These are phyloP conservation scores for Medakamo hakoo DNA, from an alignment of 139 green algal genomes.

Conservation along the genomic window DNA sequence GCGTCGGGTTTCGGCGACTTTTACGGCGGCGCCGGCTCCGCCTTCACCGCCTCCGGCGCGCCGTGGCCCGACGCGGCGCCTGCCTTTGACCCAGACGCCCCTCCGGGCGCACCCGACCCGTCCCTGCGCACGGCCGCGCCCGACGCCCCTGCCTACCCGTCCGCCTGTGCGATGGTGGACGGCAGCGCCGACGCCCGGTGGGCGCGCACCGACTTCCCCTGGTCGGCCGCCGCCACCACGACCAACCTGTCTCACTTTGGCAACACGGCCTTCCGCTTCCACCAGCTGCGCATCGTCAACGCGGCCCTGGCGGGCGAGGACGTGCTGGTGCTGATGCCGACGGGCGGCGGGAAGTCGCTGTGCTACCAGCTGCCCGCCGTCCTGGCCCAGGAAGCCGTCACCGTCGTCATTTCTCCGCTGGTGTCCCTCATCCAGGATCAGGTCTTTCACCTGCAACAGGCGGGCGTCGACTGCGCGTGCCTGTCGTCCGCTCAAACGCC, in stretches of 20 bases:
- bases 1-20: background rate
- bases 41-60: background rate
- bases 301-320: conserved; percentile 47
- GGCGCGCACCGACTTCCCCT: conserved; percentile 12
- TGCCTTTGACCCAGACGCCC: background rate
- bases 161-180: background rate
- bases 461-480: conserved; percentile 22
- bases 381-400: conserved; percentile 36
- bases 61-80: background rate
- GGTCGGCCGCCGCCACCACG: conserved; percentile 15
- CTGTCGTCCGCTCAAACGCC: conserved; percentile 3
- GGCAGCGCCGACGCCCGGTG: conserved; percentile 6
- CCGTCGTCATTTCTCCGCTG: conserved; percentile 54
- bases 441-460: conserved; percentile 43
- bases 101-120: background rate
- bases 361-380: conserved; percentile 69
- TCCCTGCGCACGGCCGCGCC: background rate
- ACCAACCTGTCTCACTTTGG: conserved; percentile 38
- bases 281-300: conserved; percentile 62
- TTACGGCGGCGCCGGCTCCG: background rate
- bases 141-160: background rate
- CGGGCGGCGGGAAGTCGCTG: conserved; percentile 54
- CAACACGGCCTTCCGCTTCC: conserved; percentile 45
- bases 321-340: conserved; percentile 82
- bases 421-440: conserved; percentile 78